phyloP scores from a whole-genome alignment of 148 eudicot species.

The Camellia lanceoleosa region DNA sequence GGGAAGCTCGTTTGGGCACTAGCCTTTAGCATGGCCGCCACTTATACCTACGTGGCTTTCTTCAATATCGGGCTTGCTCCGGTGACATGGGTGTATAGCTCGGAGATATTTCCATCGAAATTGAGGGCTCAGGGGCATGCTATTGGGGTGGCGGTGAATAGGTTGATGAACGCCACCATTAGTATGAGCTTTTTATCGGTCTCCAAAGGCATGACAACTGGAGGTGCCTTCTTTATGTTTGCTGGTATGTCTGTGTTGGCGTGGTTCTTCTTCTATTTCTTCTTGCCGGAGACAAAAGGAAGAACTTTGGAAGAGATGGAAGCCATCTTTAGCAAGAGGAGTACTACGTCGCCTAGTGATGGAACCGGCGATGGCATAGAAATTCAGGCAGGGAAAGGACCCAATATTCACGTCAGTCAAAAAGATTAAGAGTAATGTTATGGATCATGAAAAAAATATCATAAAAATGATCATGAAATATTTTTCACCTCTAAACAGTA shows the following conservation, averaged over 20 bases:
- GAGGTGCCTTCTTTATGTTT: slow-evolving; percentile 71
- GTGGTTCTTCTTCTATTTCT: slow-evolving; percentile 56
- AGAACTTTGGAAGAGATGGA: slow-evolving; percentile 75
- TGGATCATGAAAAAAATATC: too few species aligned
- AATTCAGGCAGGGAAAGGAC: slow-evolving; percentile 3
- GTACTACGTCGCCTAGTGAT: background rate
- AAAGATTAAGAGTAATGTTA: too few species aligned
- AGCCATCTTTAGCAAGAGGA: slow-evolving; percentile 33
- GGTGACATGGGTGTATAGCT: slow-evolving; percentile 70
- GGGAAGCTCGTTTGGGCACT: slow-evolving; percentile 47
- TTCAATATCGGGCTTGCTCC: slow-evolving; percentile 70
- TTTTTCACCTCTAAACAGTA: too few species aligned
- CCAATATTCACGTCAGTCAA: too few species aligned
- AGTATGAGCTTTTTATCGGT: slow-evolving; percentile 71
- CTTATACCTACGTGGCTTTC: slow-evolving; percentile 46
- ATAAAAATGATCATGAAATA: too few species aligned
- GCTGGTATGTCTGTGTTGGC: slow-evolving; percentile 54
- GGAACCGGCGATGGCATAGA: background rate
- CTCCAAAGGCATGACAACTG: slow-evolving; percentile 59
- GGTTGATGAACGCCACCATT: slow-evolving; percentile 58
- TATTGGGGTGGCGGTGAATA: slow-evolving; percentile 73
- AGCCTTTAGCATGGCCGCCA: slow-evolving; percentile 34
- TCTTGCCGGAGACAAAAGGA: slow-evolving; percentile 83
- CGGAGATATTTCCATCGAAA: slow-evolving; percentile 72
- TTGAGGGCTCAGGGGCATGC: slow-evolving; percentile 65